phyloP scores from a whole-genome alignment of 2,329 filamentous ascomycete species.

The Curvularia hawaiiensis region DNA sequence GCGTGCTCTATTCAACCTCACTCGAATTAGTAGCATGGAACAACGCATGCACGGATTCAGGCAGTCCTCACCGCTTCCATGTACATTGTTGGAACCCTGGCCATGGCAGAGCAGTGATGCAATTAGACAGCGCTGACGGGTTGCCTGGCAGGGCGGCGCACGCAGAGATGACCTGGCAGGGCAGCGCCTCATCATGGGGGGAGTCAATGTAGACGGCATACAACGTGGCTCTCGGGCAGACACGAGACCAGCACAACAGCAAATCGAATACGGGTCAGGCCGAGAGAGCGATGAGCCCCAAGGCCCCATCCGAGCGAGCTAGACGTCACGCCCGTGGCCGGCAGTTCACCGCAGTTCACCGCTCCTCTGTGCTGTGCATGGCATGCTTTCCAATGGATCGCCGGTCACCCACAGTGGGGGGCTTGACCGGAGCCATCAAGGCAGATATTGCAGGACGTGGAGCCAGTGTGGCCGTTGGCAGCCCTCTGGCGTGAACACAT shows the following conservation, averaged over 20 bases:
- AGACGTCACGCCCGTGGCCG: conserved; percentile 35
- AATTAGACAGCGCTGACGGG: conserved; percentile 25
- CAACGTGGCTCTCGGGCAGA: conserved; percentile 37
- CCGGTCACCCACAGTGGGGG: conserved; percentile 23
- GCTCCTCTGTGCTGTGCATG: conserved; percentile 30
- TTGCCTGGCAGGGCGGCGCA: conserved; percentile 16
- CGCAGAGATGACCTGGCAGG: conserved; percentile 18
- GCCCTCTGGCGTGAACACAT: conserved; percentile 43
- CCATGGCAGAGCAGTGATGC: conserved; percentile 30
- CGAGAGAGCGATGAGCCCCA: conserved; percentile 27
- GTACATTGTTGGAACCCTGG: conserved; percentile 39
- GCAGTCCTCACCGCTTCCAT: conserved; percentile 45
- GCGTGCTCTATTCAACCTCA: conserved; percentile 35
- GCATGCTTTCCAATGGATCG: conserved; percentile 14
- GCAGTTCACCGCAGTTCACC: conserved; percentile 45
- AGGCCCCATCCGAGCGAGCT: conserved; percentile 16
- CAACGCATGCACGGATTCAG: conserved; percentile 31
- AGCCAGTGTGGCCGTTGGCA: conserved; percentile 21
- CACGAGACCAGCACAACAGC: conserved; percentile 31
- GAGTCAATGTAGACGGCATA: conserved; percentile 7
- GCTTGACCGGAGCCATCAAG: conserved; percentile 21
- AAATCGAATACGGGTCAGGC: conserved; percentile 36
- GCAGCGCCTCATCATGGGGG: conserved; percentile 15
- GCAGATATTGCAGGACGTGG: conserved; percentile 18
- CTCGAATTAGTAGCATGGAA: conserved; percentile 22